Conservation (phyloP, 495 filamentous ascomycete species). For the Clohesyomyces aquaticus region DNA sequence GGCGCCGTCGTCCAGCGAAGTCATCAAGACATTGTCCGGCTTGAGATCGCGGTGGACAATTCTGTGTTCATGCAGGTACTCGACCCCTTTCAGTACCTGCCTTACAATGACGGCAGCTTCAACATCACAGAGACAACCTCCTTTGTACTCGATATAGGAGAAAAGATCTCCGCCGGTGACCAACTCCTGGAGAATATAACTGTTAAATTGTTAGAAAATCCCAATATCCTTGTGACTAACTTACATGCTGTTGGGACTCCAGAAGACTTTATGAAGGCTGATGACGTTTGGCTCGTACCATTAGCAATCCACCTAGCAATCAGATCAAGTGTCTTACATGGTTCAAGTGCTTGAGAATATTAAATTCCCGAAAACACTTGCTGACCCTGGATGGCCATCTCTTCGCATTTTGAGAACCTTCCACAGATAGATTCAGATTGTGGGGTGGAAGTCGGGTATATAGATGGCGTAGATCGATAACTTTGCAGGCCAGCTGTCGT, state of each 20-base stretch:
- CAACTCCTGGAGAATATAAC: conserved; percentile 51
- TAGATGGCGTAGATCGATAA: conserved; percentile 41
- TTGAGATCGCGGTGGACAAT: conserved; percentile 73
- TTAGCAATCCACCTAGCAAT: background rate
- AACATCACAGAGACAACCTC: conserved; percentile 53
- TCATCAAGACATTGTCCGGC: conserved; percentile 70
- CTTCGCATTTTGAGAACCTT: background rate
- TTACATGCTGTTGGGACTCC: conserved; percentile 45
- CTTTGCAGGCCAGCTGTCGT: conserved; percentile 51
- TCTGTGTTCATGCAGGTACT: conserved; percentile 60
- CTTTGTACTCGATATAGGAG: conserved; percentile 60
- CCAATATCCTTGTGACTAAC: background rate
- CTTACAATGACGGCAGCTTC: conserved; percentile 60
- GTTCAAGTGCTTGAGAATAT: conserved; percentile 48
- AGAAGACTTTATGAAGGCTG: conserved; percentile 50
- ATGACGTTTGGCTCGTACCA: conserved; percentile 53
- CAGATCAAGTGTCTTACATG: conserved; percentile 41
- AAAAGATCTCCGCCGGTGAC: conserved; percentile 67
- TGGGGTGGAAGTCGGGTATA: background rate
- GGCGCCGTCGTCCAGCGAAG: conserved; percentile 46
- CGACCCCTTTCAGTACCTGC: conserved; percentile 63
- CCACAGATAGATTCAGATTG: background rate
- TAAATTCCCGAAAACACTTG: conserved; percentile 43
- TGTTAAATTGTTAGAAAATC: conserved; percentile 5
- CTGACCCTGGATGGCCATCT: conserved; percentile 28